Evolutionary conservation across 1,284 basidiomycete species (phyloP), one percentile per base, ranked within the genome.

Genomic region (Malassezia slooffiae): DNA sequence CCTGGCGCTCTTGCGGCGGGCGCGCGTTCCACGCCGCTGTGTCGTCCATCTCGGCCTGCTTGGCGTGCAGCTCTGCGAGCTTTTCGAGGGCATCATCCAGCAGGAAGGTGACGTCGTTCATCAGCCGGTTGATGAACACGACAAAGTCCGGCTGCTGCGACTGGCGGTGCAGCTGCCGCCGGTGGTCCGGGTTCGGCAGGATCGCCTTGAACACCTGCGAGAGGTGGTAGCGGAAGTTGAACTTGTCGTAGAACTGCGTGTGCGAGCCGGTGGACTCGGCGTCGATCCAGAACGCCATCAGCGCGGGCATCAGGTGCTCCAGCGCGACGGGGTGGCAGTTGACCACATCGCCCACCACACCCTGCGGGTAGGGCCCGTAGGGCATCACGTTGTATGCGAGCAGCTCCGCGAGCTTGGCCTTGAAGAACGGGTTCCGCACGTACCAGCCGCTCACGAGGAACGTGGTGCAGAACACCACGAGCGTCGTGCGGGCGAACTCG

Each of bases 161-260:
- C 37, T 58, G 57, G 11, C 36, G 37, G 22, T 60, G 58, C 21
- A 68, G 51, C 32, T 60, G 61, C 51, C 55, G 40, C 45, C 56
- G 61, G 52, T 68, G 66, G 36, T 58, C 46, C 17, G 60, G 52
- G 34, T 61, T 67, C 52, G 50, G 53, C 64, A 56, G 70, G 41
- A 62, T 60, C 32, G 56, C 50, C 52, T 58, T 57, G 47, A 63
- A 62, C 41, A 69, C 55, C 38, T 62, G 62, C 32, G 57, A 52
- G 5, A 69, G 55, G 37, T 69, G 65, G 45, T 31, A 35, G 75
- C 84, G 68, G 60, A 89, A 85, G 85, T 71, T 71, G 68, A 89
- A 91, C 78, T 93, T 93, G 70, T 93, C 89, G 70, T 91, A 97
- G 73, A 99, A 97, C 68, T 97, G 91, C 0, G 89, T 90, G 67